Evolutionary conservation across 2,329 filamentous ascomycete species (phyloP), one percentile per base, ranked within the genome.

Genomic region (Dichotomopilus funicola): DNA sequence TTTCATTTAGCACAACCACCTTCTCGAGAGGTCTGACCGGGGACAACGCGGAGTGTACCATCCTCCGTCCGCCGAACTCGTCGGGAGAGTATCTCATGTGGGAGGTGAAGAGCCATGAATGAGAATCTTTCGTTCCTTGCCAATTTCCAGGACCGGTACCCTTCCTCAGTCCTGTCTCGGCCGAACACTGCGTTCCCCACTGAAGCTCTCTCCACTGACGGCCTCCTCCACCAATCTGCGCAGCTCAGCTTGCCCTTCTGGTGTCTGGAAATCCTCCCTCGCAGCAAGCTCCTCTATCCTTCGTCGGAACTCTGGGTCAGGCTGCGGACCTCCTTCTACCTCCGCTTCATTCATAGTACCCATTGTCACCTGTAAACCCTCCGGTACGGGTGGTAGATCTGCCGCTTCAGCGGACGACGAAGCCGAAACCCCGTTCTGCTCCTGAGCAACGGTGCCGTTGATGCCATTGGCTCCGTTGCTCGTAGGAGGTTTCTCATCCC

Each of bases 211-310:
- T 1, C 84, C 88, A 31, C 79, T 73, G 13, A 99, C 75, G 2
- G 89, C 91, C 65, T 96, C 90, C 61, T 87, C 81, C 5, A 99
- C 84, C 58, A 99, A 74, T 62, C 82, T 79, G 58, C 91, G 81
- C 65, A 99, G 72, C 67, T 91, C 84, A 27, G 79, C 80, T 71
- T 99, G 94, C 4, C 88, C 89, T 57, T 87, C 83, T 53, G 89
- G 85, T 5, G 84, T 87, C 64, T 92, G 78, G 65, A 96, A 95
- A 66, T 97, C 91, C 31, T 87, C 85, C 42, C 90, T 79, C 38
- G 86, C 80, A 2, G 94, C 91, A 57, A 99, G 73, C 71, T 96
- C 88, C 66, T 97, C 91, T 66, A 99, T 97, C 52, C 89, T 80
- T 62, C 87, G 78, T 66, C 87, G 83, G 62, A 99, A 89, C 62